Percentiles rank a stretch among this genome's conserved stretches.
phyloP scores from a whole-genome alignment of 495 filamentous ascomycete species.

The Penicillium turbatum region DNA sequence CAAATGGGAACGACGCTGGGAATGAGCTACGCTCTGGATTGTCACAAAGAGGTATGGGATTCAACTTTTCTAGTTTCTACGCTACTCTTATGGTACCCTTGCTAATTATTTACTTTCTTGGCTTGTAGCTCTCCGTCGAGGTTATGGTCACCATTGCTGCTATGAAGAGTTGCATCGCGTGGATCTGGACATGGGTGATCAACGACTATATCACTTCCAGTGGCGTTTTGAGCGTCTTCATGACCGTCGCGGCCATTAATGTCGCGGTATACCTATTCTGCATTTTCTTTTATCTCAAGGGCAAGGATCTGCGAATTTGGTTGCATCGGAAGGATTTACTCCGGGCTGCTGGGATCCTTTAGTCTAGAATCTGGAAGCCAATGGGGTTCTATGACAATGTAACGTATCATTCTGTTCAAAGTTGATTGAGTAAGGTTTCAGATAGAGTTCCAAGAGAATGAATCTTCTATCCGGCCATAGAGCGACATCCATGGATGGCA shows the following conservation, averaged over 20 bases:
- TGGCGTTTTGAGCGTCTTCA: constrained; percentile 16
- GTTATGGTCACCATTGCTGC: constrained; percentile 22
- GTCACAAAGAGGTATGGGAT: constrained; percentile 18
- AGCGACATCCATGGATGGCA: too few species aligned
- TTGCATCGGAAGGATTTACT: constrained; percentile 14
- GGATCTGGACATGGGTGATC: constrained; percentile 26
- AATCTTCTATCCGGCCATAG: too few species aligned
- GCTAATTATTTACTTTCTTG: not conserved
- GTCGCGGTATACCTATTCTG: constrained; percentile 17
- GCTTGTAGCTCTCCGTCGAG: constrained; percentile 19
- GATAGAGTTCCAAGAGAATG: not conserved
- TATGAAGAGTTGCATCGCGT: constrained; percentile 18
- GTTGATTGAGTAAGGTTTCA: not conserved
- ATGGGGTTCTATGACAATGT: too few species aligned
- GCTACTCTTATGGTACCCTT: not conserved
- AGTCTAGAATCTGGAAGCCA: too few species aligned
- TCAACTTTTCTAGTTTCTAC: not conserved
- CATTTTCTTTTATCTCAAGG: constrained; percentile 15
- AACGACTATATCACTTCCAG: constrained; percentile 18
- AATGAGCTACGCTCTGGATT: constrained; percentile 23
- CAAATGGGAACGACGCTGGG: constrained; percentile 24
- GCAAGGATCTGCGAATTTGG: constrained; percentile 19
- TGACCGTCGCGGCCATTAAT: constrained; percentile 22
- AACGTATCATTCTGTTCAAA: too few species aligned
- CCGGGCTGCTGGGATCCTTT: constrained; percentile 7